Evolutionary conservation across 164 flowering plant genomes (phyloP).

Genomic region (Annona cherimola): DNA sequence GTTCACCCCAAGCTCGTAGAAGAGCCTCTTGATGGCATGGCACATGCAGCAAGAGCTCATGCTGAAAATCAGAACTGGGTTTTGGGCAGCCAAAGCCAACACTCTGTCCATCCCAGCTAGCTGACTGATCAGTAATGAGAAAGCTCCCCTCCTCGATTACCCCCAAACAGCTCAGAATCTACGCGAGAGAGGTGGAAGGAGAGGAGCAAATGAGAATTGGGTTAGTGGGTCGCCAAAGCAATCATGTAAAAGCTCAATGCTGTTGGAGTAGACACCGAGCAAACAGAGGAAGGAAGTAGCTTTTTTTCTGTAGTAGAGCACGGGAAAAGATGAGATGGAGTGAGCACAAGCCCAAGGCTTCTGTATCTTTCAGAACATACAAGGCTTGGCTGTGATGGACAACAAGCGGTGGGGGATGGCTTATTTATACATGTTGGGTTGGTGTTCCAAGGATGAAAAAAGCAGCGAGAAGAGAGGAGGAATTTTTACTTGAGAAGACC

Average conservation of each 20-base stretch:
- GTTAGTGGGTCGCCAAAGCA: not conserved
- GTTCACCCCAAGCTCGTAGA: constrained; percentile 6
- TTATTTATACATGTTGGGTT: not conserved
- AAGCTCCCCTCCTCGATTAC: not conserved
- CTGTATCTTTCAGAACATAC: not conserved
- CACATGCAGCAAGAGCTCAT: constrained; percentile 10
- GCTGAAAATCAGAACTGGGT: constrained; percentile 9
- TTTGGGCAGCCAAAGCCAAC: constrained; percentile 1
- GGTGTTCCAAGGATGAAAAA: not conserved
- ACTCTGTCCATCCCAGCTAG: constrained; percentile 4
- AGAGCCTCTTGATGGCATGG: constrained; percentile 7
- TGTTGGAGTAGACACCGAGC: not conserved
- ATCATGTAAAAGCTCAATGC: not conserved
- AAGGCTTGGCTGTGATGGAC: constrained; percentile 2
- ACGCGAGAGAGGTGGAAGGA: not conserved
- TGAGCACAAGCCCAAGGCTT: not conserved
- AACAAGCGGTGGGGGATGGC: not conserved
- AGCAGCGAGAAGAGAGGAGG: not conserved
- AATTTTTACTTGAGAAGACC: too few species aligned
- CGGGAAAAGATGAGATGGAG: not conserved
- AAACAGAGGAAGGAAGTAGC: not conserved
- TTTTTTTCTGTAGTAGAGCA: not conserved
- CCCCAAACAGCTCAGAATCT: not conserved
- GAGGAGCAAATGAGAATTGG: not conserved
- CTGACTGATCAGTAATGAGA: not conserved